A percentile compares a stretch with the other conserved stretches of the same genome.
Evolutionary conservation across 2,329 filamentous ascomycete genomes (phyloP).

Genomic region (Colletotrichum incanum): DNA sequence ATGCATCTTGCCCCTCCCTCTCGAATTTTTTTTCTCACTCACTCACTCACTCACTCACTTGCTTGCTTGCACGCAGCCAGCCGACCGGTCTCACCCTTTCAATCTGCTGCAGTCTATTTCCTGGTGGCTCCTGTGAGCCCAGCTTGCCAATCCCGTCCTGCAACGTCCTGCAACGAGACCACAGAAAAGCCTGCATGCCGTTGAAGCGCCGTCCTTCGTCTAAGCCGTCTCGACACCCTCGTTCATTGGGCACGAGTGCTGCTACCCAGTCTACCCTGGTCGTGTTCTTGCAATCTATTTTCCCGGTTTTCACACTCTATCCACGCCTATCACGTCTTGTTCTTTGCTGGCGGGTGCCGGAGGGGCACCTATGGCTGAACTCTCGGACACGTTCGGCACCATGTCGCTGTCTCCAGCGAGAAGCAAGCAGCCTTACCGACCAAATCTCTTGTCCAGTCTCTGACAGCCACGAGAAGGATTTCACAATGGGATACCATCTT

Average conservation of each 20-base stretch:
- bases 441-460: slow-evolving; percentile 16
- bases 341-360: background rate
- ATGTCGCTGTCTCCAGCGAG: background rate
- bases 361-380: background rate
- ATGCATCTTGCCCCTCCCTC: slow-evolving; percentile 5
- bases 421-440: slow-evolving; percentile 7
- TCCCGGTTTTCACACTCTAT: background rate
- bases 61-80: background rate
- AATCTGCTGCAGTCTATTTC: background rate
- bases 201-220: slow-evolving; percentile 11
- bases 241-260: slow-evolving; percentile 36
- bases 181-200: slow-evolving; percentile 17
- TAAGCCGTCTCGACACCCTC: slow-evolving; percentile 11
- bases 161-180: slow-evolving; percentile 18
- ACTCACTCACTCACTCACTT: background rate
- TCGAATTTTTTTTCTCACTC: slow-evolving; percentile 9
- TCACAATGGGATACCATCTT: background rate
- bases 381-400: background rate
- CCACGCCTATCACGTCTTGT: background rate
- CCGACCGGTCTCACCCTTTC: background rate
- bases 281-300: background rate
- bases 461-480: slow-evolving; percentile 4
- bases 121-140: slow-evolving; percentile 1
- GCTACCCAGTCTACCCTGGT: slow-evolving; percentile 21
- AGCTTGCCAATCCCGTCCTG: slow-evolving; percentile 4